These are phyloP conservation scores for Neofusicoccum sp. DNA, from an alignment of 2,329 filamentous ascomycete genomes.

Conservation along the genomic window DNA sequence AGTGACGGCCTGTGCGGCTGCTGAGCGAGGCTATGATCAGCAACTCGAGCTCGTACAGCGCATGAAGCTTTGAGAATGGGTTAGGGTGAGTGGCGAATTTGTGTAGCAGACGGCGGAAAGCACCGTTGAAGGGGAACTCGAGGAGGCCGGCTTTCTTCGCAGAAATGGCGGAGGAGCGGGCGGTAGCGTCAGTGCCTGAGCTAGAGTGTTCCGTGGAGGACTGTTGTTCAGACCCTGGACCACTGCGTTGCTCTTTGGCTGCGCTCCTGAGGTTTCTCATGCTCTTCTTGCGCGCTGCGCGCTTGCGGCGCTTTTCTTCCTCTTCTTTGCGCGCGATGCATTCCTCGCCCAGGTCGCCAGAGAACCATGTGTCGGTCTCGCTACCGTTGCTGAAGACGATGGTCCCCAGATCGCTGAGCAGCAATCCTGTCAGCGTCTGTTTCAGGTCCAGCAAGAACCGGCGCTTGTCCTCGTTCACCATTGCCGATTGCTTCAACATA, in stretches of 20 bases:
- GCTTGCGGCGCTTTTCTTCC: conserved; percentile 40
- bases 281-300: conserved; percentile 47
- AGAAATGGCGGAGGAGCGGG: conserved; percentile 40
- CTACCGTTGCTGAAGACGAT: conserved; percentile 84
- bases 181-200: conserved; percentile 46
- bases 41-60: conserved; percentile 77
- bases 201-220: conserved; percentile 47
- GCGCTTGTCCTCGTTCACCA: conserved; percentile 66
- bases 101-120: conserved; percentile 74
- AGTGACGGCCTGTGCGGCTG: conserved; percentile 50
- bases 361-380: conserved; percentile 89
- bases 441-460: conserved; percentile 76
- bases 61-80: conserved; percentile 79
- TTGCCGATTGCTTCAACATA: conserved; percentile 56
- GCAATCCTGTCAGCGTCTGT: conserved; percentile 75
- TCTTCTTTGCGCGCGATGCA: conserved; percentile 39
- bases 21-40: conserved; percentile 75
- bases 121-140: conserved; percentile 76
- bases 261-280: conserved; percentile 59
- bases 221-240: conserved; percentile 40
- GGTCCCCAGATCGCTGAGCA: conserved; percentile 86
- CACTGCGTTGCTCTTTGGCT: conserved; percentile 30
- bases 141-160: conserved; percentile 45
- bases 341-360: conserved; percentile 54
- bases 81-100: conserved; percentile 90